Conservation (phyloP, 2,329 filamentous ascomycete genomes). For the Sclerotinia spermophila region DNA sequence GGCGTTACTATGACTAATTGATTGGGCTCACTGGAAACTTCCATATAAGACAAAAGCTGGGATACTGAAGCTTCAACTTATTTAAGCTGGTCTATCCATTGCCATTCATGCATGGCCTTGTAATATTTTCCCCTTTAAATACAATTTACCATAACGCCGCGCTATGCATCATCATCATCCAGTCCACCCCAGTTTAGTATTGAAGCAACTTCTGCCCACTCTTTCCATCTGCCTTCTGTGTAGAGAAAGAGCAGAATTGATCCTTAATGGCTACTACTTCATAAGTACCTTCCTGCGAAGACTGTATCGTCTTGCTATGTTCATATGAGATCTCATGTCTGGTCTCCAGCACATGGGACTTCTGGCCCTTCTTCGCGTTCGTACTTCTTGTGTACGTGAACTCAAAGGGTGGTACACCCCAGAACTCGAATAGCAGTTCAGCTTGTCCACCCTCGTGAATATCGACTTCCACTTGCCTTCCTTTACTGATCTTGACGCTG, state of each 20-base stretch:
- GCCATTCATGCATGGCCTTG: conserved; percentile 2
- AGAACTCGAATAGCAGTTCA: conserved; percentile 92
- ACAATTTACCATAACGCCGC: conserved; percentile 33
- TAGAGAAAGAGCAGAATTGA: conserved; percentile 84
- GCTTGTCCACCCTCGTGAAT: conserved; percentile 96
- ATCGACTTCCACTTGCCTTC: conserved; percentile 75
- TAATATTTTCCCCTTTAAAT: conserved; percentile 9
- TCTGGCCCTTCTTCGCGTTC: conserved; percentile 74
- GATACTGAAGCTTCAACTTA: neutral
- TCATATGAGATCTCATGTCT: conserved; percentile 82
- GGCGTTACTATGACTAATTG: neutral
- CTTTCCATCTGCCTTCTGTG: conserved; percentile 54
- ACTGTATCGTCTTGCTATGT: conserved; percentile 74
- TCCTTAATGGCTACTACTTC: conserved; percentile 97
- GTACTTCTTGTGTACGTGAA: conserved; percentile 94
- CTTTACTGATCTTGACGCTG: conserved; percentile 84
- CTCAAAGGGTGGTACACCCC: conserved; percentile 92
- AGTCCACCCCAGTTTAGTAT: conserved; percentile 25
- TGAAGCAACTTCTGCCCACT: conserved; percentile 40
- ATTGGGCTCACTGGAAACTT: neutral
- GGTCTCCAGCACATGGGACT: conserved; percentile 80
- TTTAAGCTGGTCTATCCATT: conserved; percentile 3
- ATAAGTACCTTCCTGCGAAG: conserved; percentile 92
- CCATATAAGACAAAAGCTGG: neutral
- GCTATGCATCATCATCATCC: conserved; percentile 33